Evolutionary conservation across 805 yeast genomes (phyloP).

Genomic region (Cyberlindnera maritima): DNA sequence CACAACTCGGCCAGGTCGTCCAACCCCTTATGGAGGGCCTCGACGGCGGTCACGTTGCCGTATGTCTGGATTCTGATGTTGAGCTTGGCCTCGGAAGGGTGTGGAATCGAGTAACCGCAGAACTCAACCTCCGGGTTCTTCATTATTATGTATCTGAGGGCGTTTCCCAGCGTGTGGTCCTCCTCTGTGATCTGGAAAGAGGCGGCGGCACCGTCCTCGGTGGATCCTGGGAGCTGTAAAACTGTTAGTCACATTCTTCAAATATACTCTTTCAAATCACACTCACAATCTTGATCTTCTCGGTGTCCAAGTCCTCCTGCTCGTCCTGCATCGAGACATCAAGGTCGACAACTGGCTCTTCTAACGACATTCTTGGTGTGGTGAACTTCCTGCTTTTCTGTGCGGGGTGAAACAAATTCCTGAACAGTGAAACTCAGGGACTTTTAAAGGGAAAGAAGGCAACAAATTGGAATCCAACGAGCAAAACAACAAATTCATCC

Average conservation of each 20-base stretch:
- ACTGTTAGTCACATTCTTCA: background rate
- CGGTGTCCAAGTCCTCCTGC: conserved; percentile 25
- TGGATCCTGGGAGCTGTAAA: conserved; percentile 66
- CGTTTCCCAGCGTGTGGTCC: conserved; percentile 95
- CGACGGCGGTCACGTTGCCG: conserved; percentile 79
- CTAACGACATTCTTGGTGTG: conserved; percentile 19
- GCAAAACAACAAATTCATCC: too few relatives aligned
- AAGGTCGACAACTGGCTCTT: conserved; percentile 23
- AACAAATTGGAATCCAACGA: too few relatives aligned
- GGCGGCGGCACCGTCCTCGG: conserved; percentile 92
- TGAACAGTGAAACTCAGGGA: too few relatives aligned
- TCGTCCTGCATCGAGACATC: conserved; percentile 30
- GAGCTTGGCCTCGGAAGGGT: conserved; percentile 89
- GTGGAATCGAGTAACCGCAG: conserved; percentile 98
- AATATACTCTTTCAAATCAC: background rate
- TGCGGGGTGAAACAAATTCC: background rate
- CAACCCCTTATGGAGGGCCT: conserved; percentile 89
- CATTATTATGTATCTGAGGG: conserved; percentile 91
- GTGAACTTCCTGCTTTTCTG: too few relatives aligned
- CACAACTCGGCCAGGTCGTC: conserved; percentile 83
- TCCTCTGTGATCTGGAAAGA: conserved; percentile 91
- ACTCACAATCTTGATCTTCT: conserved; percentile 25
- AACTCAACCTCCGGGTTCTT: conserved; percentile 97
- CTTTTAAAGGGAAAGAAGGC: too few relatives aligned
- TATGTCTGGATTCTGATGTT: conserved; percentile 94